A percentile compares a stretch with the other conserved stretches of the same genome.
Conservation (phyloP, 441 rosid species). For the Pelargonium australe region DNA sequence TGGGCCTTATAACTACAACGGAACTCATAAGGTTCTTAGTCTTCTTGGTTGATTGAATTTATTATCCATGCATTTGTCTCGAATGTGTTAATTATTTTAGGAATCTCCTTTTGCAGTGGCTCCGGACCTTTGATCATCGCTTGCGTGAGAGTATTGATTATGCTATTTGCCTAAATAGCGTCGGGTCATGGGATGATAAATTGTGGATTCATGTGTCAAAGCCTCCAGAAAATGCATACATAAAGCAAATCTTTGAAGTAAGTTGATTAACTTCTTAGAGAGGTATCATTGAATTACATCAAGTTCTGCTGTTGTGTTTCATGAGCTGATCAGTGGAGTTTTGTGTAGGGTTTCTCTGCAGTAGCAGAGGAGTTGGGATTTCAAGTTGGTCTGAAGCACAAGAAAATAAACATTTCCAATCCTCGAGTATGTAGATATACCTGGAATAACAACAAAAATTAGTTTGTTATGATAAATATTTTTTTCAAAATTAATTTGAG, state of each 20-base stretch:
- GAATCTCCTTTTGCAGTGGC: slow-evolving; percentile 61
- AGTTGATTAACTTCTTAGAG: slow-evolving; percentile 16
- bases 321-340: slow-evolving; percentile 21
- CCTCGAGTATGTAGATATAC: slow-evolving; percentile 66
- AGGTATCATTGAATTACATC: background rate
- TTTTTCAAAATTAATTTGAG: background rate
- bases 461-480: background rate
- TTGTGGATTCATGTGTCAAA: slow-evolving; percentile 82
- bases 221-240: slow-evolving; percentile 89
- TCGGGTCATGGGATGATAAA: slow-evolving; percentile 75
- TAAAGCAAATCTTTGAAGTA: slow-evolving; percentile 90
- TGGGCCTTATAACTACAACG: slow-evolving; percentile 94
- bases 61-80: slow-evolving; percentile 1
- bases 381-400: slow-evolving; percentile 78
- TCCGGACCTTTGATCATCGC: slow-evolving; percentile 92
- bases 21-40: slow-evolving; percentile 76
- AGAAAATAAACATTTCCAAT: slow-evolving; percentile 90
- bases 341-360: slow-evolving; percentile 64
- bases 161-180: slow-evolving; percentile 90
- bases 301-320: slow-evolving; percentile 21
- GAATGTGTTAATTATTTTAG: slow-evolving; percentile 8
- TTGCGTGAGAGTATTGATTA: slow-evolving; percentile 91
- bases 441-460: background rate
- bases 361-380: slow-evolving; percentile 76
- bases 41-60: slow-evolving; percentile 16